A percentile compares a stretch with the other conserved stretches of the same genome.
phyloP scores from a whole-genome alignment of 345 rosid genomes.

The Hypericum perforatum region DNA sequence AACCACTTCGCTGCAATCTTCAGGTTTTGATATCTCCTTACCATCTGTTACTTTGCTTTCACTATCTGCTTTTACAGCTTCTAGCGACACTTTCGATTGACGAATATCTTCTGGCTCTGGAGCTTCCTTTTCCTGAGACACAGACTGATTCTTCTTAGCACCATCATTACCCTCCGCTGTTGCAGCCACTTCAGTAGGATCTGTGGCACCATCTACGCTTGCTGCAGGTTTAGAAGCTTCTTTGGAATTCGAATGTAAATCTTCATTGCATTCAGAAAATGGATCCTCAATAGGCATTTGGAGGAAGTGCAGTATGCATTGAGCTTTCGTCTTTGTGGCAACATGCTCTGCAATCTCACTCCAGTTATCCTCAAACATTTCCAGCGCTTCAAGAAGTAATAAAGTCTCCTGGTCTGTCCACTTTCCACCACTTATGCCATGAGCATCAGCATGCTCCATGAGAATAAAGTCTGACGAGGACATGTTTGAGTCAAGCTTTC shows the following conservation, averaged over 20 bases:
- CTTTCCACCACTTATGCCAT: conserved; percentile 73
- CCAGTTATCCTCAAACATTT: conserved; percentile 94
- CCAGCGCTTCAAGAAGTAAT: conserved; percentile 94
- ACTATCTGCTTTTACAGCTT: conserved; percentile 34
- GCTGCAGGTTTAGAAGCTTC: conserved; percentile 35
- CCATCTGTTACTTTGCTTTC: conserved; percentile 23
- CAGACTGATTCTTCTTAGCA: conserved; percentile 35
- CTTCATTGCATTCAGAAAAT: conserved; percentile 45
- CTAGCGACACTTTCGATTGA: conserved; percentile 33
- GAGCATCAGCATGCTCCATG: conserved; percentile 87
- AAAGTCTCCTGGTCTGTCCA: conserved; percentile 99
- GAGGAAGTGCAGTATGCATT: conserved; percentile 93
- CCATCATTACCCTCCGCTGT: conserved; percentile 34
- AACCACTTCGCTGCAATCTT: conserved; percentile 31
- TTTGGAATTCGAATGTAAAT: conserved; percentile 31
- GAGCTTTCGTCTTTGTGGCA: conserved; percentile 93
- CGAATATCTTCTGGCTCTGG: conserved; percentile 42
- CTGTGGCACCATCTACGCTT: conserved; percentile 27
- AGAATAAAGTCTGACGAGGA: conserved; percentile 88
- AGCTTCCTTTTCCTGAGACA: conserved; percentile 34
- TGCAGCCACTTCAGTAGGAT: conserved; percentile 44
- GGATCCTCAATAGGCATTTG: conserved; percentile 96
- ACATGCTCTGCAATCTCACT: conserved; percentile 99
- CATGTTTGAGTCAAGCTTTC: conserved; percentile 87
- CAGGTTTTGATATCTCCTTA: conserved; percentile 31